Conservation (phyloP, 768 basidiomycete species). For the Pleurotus giganteus region DNA sequence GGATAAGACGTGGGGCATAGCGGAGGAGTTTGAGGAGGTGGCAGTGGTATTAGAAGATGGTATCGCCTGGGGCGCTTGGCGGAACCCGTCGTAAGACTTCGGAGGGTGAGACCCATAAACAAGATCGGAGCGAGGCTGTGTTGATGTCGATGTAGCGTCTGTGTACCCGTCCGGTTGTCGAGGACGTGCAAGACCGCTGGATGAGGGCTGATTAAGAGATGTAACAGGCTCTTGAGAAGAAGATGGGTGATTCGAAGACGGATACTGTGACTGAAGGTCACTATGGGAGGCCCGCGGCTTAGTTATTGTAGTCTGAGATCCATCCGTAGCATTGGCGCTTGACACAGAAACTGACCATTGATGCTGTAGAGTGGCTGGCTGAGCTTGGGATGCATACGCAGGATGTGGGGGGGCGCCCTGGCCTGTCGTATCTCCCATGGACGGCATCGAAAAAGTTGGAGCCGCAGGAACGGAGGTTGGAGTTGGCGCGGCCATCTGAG, state of each 20-base stretch:
- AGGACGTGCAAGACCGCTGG: not conserved
- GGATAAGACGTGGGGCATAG: not conserved
- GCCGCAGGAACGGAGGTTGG: not conserved
- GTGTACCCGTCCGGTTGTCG: no score
- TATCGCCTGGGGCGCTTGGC: no score
- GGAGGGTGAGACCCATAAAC: no score
- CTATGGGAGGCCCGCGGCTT: slow-evolving; percentile 1
- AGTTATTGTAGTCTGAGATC: not conserved
- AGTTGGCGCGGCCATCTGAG: not conserved
- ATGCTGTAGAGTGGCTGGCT: not conserved
- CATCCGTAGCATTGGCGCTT: slow-evolving; percentile 5
- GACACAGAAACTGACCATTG: slow-evolving; percentile 5
- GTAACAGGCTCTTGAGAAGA: no score
- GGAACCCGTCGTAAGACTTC: no score
- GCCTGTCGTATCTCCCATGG: not conserved
- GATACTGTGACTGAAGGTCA: not conserved
- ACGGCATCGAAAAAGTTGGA: not conserved
- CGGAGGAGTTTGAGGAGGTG: no score
- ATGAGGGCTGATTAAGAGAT: not conserved
- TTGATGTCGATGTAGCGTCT: not conserved
- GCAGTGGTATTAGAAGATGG: no score
- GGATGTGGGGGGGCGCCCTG: not conserved
- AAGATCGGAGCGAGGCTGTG: not conserved
- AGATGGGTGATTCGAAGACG: not conserved
- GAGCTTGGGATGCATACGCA: not conserved